Evolutionary conservation across 1,139 yeast genomes (phyloP), one percentile per base, ranked within the genome.

Genomic region (Suhomyces kunorum): DNA sequence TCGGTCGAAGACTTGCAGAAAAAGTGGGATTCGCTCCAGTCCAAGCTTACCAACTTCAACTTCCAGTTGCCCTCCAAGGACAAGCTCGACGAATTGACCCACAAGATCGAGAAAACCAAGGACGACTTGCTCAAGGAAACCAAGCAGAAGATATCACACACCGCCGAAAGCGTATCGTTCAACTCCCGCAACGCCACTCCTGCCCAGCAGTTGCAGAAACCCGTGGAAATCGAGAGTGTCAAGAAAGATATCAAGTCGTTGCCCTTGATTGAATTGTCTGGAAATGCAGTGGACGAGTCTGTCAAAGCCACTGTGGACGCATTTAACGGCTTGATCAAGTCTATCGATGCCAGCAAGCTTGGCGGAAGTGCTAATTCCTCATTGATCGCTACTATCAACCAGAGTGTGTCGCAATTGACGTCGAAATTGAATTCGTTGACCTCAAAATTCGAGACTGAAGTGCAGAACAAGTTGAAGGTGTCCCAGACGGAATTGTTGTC

Each of bases 401-500:
- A 63, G 13, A 66, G 56, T 38, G 63, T 72, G 28, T 49, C 53
- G 22, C 49, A 51, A 31, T 65, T 72, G 47, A 58, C 74, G 8
- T 33, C 39, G 15, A 70, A 64, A 47, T 54, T 72, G 45, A 59
- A 62, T 38, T 43, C 60, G 30, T 65, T 64, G 50, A 74, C 75
- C 39, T 55, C 59, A 38, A 64, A 66, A 26, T 65, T 79, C 39
- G 72, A 72, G 29, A 66, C 65, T 18, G 77, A 74, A 48, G 55
- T 72, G 38, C 62, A 64, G 42, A 44, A 51, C 27, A 64, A 67
- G 47, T 59, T 71, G 46, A 66, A 67, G 54, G 59, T 56, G 24
- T 56, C 70, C 31, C 77, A 75, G 49, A 70, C 74, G 22, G 78
- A 80, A 47, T 74, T 83, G 57, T 69, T 76, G 44, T 63, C 76